phyloP scores from a whole-genome alignment of 148 eudicot species.

The Heliosperma pusillum region DNA sequence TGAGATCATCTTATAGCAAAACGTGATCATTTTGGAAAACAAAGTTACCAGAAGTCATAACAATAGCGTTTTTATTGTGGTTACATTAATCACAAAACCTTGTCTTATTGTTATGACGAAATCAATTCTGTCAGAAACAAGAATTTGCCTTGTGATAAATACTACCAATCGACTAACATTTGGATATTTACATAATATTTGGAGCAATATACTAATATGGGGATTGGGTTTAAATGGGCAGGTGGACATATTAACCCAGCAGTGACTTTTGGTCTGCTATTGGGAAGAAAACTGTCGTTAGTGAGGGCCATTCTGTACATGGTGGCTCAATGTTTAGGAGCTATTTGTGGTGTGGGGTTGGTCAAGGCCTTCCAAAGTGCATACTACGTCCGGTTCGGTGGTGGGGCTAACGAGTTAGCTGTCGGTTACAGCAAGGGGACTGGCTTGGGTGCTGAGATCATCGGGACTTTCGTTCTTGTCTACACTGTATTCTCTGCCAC shows the following conservation, averaged over 20 bases:
- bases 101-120: no score
- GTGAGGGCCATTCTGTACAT: conserved; percentile 17
- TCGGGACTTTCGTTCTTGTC: conserved; percentile 27
- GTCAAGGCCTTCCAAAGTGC: conserved; percentile 25
- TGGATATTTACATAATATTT: no score
- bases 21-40: no score
- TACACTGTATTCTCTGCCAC: conserved; percentile 27
- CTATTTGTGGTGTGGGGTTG: conserved; percentile 25
- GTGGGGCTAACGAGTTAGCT: conserved; percentile 15
- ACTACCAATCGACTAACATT: no score
- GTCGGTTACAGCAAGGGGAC: conserved; percentile 19
- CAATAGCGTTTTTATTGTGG: no score
- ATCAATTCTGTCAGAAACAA: no score
- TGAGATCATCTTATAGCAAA: no score
- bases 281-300: conserved; percentile 26
- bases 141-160: no score
- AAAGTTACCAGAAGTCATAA: no score
- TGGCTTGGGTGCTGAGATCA: conserved; percentile 25
- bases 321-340: conserved; percentile 29
- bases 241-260: conserved; percentile 35
- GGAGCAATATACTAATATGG: no score
- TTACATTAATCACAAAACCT: no score
- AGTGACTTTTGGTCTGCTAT: conserved; percentile 27
- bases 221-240: background rate
- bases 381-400: conserved; percentile 12